phyloP scores from a whole-genome alignment of 2,329 filamentous ascomycete genomes.

The Aspergillus ochraceus region DNA sequence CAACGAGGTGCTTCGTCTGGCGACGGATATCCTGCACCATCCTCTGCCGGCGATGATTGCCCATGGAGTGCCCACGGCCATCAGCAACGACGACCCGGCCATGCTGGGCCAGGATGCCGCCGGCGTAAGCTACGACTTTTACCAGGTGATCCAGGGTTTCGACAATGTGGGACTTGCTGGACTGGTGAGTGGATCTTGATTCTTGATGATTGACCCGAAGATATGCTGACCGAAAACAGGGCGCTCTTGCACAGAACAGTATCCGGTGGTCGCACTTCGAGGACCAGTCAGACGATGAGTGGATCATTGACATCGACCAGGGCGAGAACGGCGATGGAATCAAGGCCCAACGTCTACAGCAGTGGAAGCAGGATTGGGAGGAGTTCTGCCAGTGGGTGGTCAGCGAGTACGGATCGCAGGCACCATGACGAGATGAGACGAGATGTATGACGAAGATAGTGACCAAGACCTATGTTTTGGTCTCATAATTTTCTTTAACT shows the following conservation, averaged over 20 bases:
- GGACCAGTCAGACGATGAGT: conserved; percentile 68
- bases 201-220: background rate
- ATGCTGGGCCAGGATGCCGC: conserved; percentile 79
- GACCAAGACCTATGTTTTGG: background rate
- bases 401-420: conserved; percentile 20
- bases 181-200: conserved; percentile 54
- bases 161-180: conserved; percentile 88
- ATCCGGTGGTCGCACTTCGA: conserved; percentile 84
- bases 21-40: conserved; percentile 71
- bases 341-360: conserved; percentile 68
- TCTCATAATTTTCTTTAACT: background rate
- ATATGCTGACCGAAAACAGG: conserved; percentile 6
- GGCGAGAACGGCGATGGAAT: conserved; percentile 68
- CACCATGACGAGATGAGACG: background rate
- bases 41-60: conserved; percentile 79
- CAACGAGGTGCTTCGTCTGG: conserved; percentile 81
- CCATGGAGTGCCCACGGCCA: conserved; percentile 74
- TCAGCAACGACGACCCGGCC: conserved; percentile 88
- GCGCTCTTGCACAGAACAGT: conserved; percentile 78
- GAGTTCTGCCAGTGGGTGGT: conserved; percentile 86
- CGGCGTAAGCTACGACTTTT: conserved; percentile 88
- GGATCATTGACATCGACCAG: conserved; percentile 70
- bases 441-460: background rate
- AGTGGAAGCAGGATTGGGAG: conserved; percentile 82
- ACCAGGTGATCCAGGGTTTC: conserved; percentile 87